A percentile compares a stretch with the other conserved stretches of the same genome.
phyloP scores from a whole-genome alignment of 352 stramenopile species.

The Thraustochytrium sp. region DNA sequence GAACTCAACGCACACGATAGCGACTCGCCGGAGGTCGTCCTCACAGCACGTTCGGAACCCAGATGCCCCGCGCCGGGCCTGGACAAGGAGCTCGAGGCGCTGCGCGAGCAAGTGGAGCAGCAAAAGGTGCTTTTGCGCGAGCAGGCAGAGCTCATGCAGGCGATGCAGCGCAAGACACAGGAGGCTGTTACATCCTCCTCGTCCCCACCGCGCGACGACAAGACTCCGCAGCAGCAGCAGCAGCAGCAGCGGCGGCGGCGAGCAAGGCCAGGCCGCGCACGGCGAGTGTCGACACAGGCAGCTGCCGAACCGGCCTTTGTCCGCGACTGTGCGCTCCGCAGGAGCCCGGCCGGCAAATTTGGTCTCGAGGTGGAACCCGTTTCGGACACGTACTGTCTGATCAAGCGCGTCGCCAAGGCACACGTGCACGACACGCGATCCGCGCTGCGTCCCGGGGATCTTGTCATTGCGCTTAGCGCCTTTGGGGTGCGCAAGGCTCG shows the following conservation, averaged over 20 bases:
- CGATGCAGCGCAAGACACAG: slow-evolving; percentile 10
- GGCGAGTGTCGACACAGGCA: neutral
- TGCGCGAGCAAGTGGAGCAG: slow-evolving; percentile 31
- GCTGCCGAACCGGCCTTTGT: neutral
- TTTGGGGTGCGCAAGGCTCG: neutral
- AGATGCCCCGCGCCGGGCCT: no score
- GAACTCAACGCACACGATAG: no score
- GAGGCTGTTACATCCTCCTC: no score
- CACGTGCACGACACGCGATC: neutral
- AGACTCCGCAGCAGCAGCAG: neutral
- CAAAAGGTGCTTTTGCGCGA: slow-evolving; percentile 17
- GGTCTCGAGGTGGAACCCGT: slow-evolving; percentile 24
- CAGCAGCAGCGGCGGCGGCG: neutral
- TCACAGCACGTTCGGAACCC: no score
- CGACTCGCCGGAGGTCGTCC: no score
- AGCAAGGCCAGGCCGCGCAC: neutral
- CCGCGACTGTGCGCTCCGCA: neutral
- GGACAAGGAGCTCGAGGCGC: slow-evolving; percentile 1
- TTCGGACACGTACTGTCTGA: neutral
- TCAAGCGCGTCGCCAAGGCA: slow-evolving; percentile 10
- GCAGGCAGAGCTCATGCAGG: slow-evolving; percentile 34
- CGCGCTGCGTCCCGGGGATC: neutral
- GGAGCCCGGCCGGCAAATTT: slow-evolving; percentile 3
- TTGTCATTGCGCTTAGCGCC: neutral
- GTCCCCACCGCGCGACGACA: no score